Base-by-base conservation (phyloP, 2,329 filamentous ascomycete genomes). In the Phyllosticta capitalensis region DNA sequence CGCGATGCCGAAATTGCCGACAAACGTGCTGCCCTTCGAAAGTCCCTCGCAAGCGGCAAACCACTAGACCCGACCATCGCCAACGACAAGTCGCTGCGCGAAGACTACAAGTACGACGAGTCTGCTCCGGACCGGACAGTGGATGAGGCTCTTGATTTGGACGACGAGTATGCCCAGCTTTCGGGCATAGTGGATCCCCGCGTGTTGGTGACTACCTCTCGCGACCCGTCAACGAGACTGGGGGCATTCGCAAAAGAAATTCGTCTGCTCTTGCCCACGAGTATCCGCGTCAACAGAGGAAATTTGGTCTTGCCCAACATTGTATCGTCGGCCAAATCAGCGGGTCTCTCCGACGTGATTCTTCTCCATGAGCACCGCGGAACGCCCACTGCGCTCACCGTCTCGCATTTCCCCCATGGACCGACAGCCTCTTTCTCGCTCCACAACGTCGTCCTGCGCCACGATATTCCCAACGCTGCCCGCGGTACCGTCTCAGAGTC, bases 81-180 rank as follows among this genome's bases (percentile, higher is more conserved):
- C 59, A 88, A 95, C 69, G 92, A 99, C 75, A 90, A 90, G 73
- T 72, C 82, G 28, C 76, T 99, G 59, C 84, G 92, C 51, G 86
- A 89, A 69, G 90, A 97, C 71, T 96, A 88, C 76, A 91, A 92
- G 70, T 99, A 92, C 72, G 94, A 99, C 71, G 92, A 96, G 74
- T 89, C 90, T 3, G 78, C 84, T 22, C 81, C 82, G 21, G 88
- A 91, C 66, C 76, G 85, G 58, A 84, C 80, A 2, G 78, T 79
- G 19, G 81, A 89, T 60, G 86, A 90, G 60, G 81, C 87, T 70
- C 75, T 90, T 19, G 87, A 89, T 59, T 75, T 95, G 20, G 90
- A 95, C 69, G 90, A 95, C 68, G 92, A 97, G 76, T 97, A 96
- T 72, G 84, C 88, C 22, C 85, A 92, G 65, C 83, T 96, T 0